phyloP scores from a whole-genome alignment of 441 rosid species.

The Brassica balearica region DNA sequence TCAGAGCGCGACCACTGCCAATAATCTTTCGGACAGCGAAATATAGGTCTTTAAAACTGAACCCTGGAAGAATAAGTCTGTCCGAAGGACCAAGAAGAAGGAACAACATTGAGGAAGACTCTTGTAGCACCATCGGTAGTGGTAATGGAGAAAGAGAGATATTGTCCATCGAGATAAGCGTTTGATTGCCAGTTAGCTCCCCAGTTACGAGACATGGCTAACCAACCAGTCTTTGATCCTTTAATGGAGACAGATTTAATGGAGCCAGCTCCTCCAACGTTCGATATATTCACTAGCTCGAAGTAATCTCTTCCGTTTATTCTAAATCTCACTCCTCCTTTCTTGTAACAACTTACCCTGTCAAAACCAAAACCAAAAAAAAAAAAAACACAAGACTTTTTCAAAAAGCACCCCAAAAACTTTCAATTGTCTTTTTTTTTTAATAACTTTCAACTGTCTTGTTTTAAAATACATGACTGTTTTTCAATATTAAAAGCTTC shows the following conservation, averaged over 20 bases:
- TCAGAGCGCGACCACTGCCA: constrained; percentile 69
- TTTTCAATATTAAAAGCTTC: no score
- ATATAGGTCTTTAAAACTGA: constrained; percentile 54
- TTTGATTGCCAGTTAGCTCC: constrained; percentile 82
- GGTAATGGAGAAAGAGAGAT: constrained; percentile 68
- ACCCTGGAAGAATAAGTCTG: constrained; percentile 56
- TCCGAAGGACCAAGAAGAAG: constrained; percentile 70
- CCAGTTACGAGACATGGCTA: constrained; percentile 77
- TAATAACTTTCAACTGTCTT: no score
- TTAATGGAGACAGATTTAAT: constrained; percentile 58
- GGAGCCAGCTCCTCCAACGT: constrained; percentile 68
- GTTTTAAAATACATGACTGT: no score
- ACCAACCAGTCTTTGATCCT: constrained; percentile 67
- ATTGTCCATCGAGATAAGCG: constrained; percentile 51
- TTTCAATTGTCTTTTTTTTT: background rate
- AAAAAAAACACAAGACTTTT: background rate
- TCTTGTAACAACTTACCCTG: constrained; percentile 72
- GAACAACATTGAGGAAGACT: constrained; percentile 51
- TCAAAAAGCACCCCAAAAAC: background rate
- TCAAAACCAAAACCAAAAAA: background rate
- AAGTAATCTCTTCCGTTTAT: constrained; percentile 75
- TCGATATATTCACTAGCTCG: constrained; percentile 64
- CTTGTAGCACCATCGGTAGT: constrained; percentile 59
- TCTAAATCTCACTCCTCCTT: constrained; percentile 73
- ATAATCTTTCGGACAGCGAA: background rate